These are phyloP conservation scores for Annona cherimola DNA, from an alignment of 164 flowering plant species.

Conservation along the genomic window DNA sequence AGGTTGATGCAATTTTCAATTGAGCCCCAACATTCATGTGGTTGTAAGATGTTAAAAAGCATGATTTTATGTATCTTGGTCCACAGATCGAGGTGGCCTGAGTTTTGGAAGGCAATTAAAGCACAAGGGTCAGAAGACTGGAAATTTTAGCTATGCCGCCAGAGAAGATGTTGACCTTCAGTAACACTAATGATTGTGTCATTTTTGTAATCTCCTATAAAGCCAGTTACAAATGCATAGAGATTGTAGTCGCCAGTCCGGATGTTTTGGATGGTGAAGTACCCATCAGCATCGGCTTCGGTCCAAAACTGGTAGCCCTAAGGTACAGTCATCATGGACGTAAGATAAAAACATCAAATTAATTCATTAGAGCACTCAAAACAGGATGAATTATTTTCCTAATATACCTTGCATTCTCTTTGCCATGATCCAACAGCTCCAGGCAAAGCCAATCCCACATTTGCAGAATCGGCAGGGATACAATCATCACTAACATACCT, in stretches of 20 bases:
- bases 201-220: slow-evolving; percentile 66
- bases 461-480: slow-evolving; percentile 49
- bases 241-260: slow-evolving; percentile 63
- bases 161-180: slow-evolving; percentile 35
- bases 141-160: too few relatives aligned
- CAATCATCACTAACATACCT: slow-evolving; percentile 39
- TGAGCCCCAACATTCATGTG: too few relatives aligned
- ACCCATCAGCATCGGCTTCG: slow-evolving; percentile 48
- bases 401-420: slow-evolving; percentile 68
- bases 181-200: slow-evolving; percentile 36
- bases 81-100: too few relatives aligned
- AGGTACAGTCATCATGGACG: not conserved
- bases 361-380: not conserved
- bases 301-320: slow-evolving; percentile 87
- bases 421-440: slow-evolving; percentile 89
- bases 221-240: slow-evolving; percentile 73
- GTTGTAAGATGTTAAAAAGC: too few relatives aligned
- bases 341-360: not conserved
- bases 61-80: too few relatives aligned
- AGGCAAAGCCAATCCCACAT: slow-evolving; percentile 76
- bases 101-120: too few relatives aligned
- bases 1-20: too few relatives aligned
- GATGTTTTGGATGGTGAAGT: slow-evolving; percentile 44
- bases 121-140: too few relatives aligned
- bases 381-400: not conserved